A percentile compares a stretch with the other conserved stretches of the same genome.
These are phyloP conservation scores for Fusarium citri DNA, from an alignment of 2,329 filamentous ascomycete genomes.

Conservation along the genomic window DNA sequence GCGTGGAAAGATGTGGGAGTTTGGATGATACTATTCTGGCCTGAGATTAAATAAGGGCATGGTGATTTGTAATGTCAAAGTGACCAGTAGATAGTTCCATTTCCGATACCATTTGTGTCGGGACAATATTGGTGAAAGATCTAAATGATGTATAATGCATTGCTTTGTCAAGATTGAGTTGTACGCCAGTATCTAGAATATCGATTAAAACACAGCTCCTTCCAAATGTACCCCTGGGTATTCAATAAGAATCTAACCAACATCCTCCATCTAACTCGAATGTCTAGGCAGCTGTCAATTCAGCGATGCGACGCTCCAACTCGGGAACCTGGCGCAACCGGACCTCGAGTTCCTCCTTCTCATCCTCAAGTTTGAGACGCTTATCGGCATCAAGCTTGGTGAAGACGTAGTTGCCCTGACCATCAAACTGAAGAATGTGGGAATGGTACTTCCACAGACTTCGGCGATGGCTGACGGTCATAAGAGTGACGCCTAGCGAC, in stretches of 20 bases:
- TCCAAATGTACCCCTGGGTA: conserved; percentile 7
- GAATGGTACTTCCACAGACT: conserved; percentile 98
- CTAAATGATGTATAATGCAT: neutral
- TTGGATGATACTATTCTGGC: neutral
- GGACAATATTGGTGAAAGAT: neutral
- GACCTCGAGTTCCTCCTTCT: conserved; percentile 93
- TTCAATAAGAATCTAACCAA: conserved; percentile 4
- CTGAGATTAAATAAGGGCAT: neutral
- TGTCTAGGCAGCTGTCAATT: conserved; percentile 67
- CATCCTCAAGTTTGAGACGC: conserved; percentile 88
- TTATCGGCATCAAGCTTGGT: conserved; percentile 89
- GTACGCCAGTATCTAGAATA: neutral
- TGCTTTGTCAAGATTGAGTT: neutral
- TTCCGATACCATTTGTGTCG: neutral
- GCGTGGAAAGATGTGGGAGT: neutral
- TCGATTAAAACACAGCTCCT: conserved; percentile 1
- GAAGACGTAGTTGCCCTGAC: conserved; percentile 91
- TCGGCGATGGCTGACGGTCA: conserved; percentile 93
- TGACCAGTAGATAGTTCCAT: neutral
- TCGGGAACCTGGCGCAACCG: conserved; percentile 87
- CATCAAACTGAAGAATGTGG: conserved; percentile 95
- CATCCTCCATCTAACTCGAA: neutral
- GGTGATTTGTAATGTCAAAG: neutral
- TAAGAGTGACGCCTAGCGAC: conserved; percentile 88
- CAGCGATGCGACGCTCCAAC: conserved; percentile 84